Percentiles rank a stretch among this genome's conserved stretches.
These are phyloP conservation scores for Apophysomyces trapeziformis DNA, from an alignment of 371 early-diverging fungal species.

Conservation along the genomic window DNA sequence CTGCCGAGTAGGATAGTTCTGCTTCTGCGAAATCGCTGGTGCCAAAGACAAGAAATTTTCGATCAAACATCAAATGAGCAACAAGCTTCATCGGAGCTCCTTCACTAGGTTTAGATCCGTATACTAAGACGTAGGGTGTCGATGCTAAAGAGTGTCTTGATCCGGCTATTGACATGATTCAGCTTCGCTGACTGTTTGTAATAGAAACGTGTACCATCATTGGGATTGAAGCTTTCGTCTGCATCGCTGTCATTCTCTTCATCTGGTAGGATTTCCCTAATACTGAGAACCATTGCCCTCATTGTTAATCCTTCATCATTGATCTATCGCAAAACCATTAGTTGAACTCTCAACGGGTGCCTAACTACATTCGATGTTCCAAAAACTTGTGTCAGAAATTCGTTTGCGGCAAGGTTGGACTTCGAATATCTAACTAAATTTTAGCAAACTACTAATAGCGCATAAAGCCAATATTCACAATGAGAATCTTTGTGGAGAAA, in stretches of 20 bases:
- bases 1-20: background rate
- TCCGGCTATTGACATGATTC: background rate
- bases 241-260: background rate
- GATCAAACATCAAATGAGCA: slow-evolving; percentile 9
- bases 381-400: background rate
- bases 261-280: background rate
- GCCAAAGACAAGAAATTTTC: background rate
- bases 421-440: background rate
- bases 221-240: background rate
- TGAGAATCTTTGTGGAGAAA: background rate
- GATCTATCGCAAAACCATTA: background rate
- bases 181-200: background rate
- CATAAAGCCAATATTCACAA: background rate
- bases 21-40: background rate
- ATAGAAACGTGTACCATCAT: background rate
- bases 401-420: background rate
- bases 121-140: background rate
- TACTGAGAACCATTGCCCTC: slow-evolving; percentile 3
- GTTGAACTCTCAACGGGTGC: background rate
- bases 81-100: background rate
- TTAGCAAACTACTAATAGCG: background rate
- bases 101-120: background rate
- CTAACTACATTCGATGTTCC: background rate
- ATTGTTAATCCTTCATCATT: background rate
- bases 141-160: background rate